A percentile compares a stretch with the other conserved stretches of the same genome.
These are phyloP conservation scores for Nigrospora sphaerica DNA, from an alignment of 2,329 filamentous ascomycete species.

Conservation along the genomic window DNA sequence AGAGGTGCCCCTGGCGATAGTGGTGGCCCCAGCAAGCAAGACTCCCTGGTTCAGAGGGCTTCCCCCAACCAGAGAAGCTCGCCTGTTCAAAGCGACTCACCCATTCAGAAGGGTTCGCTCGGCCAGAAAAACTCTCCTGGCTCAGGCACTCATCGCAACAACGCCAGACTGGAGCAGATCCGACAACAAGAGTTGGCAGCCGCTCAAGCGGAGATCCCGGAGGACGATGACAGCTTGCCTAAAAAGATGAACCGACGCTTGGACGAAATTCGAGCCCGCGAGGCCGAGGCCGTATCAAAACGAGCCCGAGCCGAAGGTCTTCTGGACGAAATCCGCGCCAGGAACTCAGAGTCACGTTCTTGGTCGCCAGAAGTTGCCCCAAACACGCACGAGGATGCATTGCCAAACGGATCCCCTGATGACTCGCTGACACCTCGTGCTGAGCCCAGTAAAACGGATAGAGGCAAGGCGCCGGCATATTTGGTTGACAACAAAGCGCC, in stretches of 20 bases:
- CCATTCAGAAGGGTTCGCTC: slow-evolving; percentile 1
- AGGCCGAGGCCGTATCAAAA: slow-evolving; percentile 36
- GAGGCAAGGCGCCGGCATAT: no score
- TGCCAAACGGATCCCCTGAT: neutral
- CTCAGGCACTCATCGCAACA: slow-evolving; percentile 18
- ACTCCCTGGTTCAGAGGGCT: no score
- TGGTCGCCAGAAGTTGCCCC: slow-evolving; percentile 27
- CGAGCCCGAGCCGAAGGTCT: slow-evolving; percentile 40
- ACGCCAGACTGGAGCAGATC: slow-evolving; percentile 27
- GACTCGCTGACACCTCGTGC: neutral
- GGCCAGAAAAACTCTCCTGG: neutral
- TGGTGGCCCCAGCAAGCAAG: no score
- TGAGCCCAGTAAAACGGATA: no score
- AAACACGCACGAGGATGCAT: neutral
- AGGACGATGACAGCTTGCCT: slow-evolving; percentile 8
- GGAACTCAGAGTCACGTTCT: slow-evolving; percentile 34
- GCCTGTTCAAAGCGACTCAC: no score
- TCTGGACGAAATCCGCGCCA: slow-evolving; percentile 45
- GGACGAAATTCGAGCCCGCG: slow-evolving; percentile 39
- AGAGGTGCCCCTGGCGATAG: no score
- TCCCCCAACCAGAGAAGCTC: no score
- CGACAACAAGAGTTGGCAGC: slow-evolving; percentile 25
- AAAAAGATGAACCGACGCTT: slow-evolving; percentile 33
- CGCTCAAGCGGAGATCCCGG: slow-evolving; percentile 15
- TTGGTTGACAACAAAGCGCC: no score